Evolutionary conservation across 2,329 filamentous ascomycete species (phyloP).

Genomic region (Diaporthe destruens): DNA sequence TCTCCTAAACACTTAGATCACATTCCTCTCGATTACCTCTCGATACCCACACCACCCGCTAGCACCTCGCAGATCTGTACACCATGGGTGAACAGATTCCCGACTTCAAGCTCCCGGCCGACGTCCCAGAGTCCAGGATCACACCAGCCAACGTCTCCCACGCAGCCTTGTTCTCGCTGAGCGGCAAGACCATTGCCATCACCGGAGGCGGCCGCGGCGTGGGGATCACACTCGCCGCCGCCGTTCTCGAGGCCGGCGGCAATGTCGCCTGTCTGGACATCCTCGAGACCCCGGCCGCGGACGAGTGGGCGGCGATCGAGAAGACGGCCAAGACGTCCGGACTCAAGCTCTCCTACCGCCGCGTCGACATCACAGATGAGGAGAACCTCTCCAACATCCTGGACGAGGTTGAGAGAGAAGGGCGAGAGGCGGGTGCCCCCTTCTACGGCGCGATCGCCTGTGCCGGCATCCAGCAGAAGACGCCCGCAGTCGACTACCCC

Average conservation of each 20-base stretch:
- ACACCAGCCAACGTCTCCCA: slow-evolving; percentile 29
- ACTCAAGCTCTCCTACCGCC: slow-evolving; percentile 54
- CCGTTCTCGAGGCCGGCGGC: slow-evolving; percentile 62
- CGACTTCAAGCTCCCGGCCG: slow-evolving; percentile 20
- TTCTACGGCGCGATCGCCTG: slow-evolving; percentile 57
- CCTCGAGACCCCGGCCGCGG: slow-evolving; percentile 51
- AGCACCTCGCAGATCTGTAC: neutral
- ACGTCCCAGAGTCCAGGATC: slow-evolving; percentile 32
- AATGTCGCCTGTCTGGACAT: slow-evolving; percentile 61
- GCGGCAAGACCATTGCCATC: slow-evolving; percentile 55
- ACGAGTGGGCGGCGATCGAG: slow-evolving; percentile 57
- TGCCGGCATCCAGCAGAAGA: slow-evolving; percentile 63
- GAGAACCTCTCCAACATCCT: slow-evolving; percentile 52
- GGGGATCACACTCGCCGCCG: slow-evolving; percentile 62
- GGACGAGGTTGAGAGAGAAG: slow-evolving; percentile 53
- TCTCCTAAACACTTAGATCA: neutral
- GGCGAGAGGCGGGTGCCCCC: slow-evolving; percentile 48
- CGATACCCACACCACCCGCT: neutral
- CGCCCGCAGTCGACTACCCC: slow-evolving; percentile 60
- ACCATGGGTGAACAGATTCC: slow-evolving; percentile 25
- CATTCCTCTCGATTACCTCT: neutral
- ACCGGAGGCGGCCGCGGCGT: slow-evolving; percentile 65
- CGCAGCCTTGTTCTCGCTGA: slow-evolving; percentile 17
- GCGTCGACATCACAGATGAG: slow-evolving; percentile 63
- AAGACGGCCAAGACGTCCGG: slow-evolving; percentile 54